Percentiles rank a stretch among this genome's conserved stretches.
phyloP scores from a whole-genome alignment of 2,329 filamentous ascomycete genomes.

The Ceratocystis albifundus region DNA sequence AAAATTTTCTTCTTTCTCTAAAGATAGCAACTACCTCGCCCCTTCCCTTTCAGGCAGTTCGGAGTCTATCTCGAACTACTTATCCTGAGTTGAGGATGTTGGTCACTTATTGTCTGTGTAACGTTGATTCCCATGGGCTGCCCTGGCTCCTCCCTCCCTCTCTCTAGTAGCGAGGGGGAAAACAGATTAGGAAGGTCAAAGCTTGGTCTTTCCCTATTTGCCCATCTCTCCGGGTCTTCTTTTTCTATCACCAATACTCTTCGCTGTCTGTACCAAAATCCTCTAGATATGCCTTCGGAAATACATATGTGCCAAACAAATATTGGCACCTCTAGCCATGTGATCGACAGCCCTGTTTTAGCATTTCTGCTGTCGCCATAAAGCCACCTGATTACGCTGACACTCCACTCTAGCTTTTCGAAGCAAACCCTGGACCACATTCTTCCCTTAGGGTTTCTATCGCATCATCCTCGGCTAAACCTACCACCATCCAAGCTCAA shows the following conservation, averaged over 20 bases:
- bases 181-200: neutral
- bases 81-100: too few relatives aligned
- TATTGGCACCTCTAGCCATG: too few relatives aligned
- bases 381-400: too few relatives aligned
- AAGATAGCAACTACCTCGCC: too few relatives aligned
- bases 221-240: neutral
- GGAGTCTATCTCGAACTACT: too few relatives aligned
- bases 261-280: too few relatives aligned
- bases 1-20: too few relatives aligned
- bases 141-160: neutral
- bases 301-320: too few relatives aligned
- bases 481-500: neutral
- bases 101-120: neutral
- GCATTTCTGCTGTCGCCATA: too few relatives aligned
- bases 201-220: neutral
- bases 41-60: too few relatives aligned
- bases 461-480: neutral
- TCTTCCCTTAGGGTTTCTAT: neutral
- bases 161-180: neutral
- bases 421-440: neutral
- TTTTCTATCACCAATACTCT: neutral
- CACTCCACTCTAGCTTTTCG: neutral
- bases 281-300: too few relatives aligned
- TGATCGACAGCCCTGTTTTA: too few relatives aligned
- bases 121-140: neutral